Conservation (phyloP, 1,284 basidiomycete genomes). For the Inonotus hispidus region DNA sequence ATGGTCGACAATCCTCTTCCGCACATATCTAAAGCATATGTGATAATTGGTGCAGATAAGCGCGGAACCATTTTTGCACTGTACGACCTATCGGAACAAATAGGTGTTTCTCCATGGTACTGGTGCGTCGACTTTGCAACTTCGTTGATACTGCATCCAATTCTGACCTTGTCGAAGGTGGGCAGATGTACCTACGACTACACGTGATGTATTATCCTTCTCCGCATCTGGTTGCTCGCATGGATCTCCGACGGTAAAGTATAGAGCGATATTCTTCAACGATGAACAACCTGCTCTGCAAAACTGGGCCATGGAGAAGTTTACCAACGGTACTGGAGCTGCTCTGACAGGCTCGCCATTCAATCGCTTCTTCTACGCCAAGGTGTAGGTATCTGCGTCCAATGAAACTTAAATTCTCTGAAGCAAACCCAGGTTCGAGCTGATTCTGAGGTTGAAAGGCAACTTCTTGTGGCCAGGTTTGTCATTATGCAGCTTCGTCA, state of each 20-base stretch:
- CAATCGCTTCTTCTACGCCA: constrained; percentile 60
- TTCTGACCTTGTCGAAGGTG: constrained; percentile 33
- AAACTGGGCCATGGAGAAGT: constrained; percentile 52
- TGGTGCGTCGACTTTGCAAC: constrained; percentile 35
- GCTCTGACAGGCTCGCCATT: constrained; percentile 47
- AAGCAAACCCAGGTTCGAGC: constrained; percentile 45
- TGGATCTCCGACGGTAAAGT: constrained; percentile 64
- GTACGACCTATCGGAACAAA: constrained; percentile 69
- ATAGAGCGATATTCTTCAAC: constrained; percentile 62
- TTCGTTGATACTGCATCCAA: neutral
- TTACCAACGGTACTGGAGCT: constrained; percentile 57
- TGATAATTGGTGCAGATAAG: constrained; percentile 63
- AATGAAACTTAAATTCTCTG: neutral
- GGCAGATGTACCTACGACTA: constrained; percentile 53
- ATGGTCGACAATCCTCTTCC: constrained; percentile 53
- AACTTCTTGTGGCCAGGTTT: constrained; percentile 66
- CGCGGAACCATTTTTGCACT: constrained; percentile 62
- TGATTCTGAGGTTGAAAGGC: constrained; percentile 61
- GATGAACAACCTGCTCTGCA: constrained; percentile 61
- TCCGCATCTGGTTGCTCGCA: constrained; percentile 51
- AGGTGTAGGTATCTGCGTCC: constrained; percentile 26
- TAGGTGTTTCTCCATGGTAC: constrained; percentile 65
- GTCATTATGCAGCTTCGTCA: constrained; percentile 15
- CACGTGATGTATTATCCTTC: constrained; percentile 46
- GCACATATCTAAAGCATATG: constrained; percentile 54